Percentiles rank a stretch among this genome's conserved stretches.
phyloP scores from a whole-genome alignment of 805 yeast genomes.

The Starmerella khaoyaiensis region DNA sequence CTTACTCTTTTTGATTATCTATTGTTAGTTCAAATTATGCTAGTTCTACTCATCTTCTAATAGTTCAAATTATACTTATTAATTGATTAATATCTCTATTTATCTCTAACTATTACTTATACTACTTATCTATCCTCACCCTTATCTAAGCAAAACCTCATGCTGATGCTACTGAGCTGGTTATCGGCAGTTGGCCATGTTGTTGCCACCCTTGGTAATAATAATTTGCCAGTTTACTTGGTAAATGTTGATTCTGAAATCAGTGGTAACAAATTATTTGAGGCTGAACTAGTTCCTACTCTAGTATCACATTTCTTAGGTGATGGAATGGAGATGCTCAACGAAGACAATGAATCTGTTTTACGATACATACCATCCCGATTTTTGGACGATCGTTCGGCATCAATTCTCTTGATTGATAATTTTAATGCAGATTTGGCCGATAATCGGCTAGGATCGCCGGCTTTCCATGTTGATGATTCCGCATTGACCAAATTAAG shows the following conservation, averaged over 20 bases:
- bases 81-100: too few species aligned
- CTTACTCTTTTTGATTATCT: too few species aligned
- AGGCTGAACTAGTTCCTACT: slow-evolving; percentile 7
- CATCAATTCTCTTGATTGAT: slow-evolving; percentile 18
- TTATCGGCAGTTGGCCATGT: too few species aligned
- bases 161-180: too few species aligned
- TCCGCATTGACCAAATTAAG: slow-evolving; percentile 1
- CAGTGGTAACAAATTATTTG: slow-evolving; percentile 10
- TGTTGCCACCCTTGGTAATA: too few species aligned
- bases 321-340: slow-evolving; percentile 5
- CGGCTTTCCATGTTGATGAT: slow-evolving; percentile 9
- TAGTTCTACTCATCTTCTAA: too few species aligned
- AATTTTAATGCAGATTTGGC: slow-evolving; percentile 12
- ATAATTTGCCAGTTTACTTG: slow-evolving; percentile 17
- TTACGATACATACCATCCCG: slow-evolving; percentile 17
- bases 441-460: slow-evolving; percentile 18
- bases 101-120: too few species aligned
- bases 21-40: too few species aligned
- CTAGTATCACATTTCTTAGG: slow-evolving; percentile 20
- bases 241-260: slow-evolving; percentile 13
- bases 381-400: slow-evolving; percentile 12
- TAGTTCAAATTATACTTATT: too few species aligned
- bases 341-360: slow-evolving; percentile 8
- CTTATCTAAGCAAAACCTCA: too few species aligned
- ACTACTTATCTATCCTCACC: too few species aligned